Conservation (phyloP, 441 rosid genomes). For the Adansonia madagascariensis region DNA sequence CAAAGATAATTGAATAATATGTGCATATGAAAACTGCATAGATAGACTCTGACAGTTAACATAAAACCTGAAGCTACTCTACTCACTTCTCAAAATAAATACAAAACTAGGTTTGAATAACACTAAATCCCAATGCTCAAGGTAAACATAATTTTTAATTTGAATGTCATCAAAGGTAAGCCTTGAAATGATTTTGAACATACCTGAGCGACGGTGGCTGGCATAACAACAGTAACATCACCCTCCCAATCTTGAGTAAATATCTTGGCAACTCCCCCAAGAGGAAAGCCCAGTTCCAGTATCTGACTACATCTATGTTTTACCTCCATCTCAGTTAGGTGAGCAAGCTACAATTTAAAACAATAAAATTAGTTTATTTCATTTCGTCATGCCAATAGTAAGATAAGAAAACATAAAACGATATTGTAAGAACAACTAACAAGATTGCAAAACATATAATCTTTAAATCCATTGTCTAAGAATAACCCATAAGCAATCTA, state of each 20-base stretch:
- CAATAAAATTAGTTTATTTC: slow-evolving; percentile 22
- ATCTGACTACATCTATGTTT: slow-evolving; percentile 92
- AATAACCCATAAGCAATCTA: neutral
- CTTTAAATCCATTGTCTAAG: neutral
- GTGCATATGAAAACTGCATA: neutral
- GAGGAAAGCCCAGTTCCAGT: slow-evolving; percentile 86
- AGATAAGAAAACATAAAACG: neutral
- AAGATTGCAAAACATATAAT: neutral
- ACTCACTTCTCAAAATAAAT: neutral
- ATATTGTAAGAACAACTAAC: neutral
- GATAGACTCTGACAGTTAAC: neutral
- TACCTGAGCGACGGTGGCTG: slow-evolving; percentile 97
- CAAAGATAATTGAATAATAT: neutral
- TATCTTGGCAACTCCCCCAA: slow-evolving; percentile 88
- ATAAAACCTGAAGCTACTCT: slow-evolving; percentile 11
- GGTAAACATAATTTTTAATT: neutral
- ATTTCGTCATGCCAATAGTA: neutral
- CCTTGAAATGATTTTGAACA: slow-evolving; percentile 4
- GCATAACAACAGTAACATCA: slow-evolving; percentile 94
- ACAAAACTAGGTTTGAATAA: neutral
- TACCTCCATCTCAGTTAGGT: slow-evolving; percentile 90
- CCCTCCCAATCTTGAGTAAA: slow-evolving; percentile 99
- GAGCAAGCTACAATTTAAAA: slow-evolving; percentile 67
- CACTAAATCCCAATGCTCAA: neutral
- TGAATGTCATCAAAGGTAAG: neutral